Base-by-base conservation (phyloP, 2,329 filamentous ascomycete species). In the Penicillium frequentans region DNA sequence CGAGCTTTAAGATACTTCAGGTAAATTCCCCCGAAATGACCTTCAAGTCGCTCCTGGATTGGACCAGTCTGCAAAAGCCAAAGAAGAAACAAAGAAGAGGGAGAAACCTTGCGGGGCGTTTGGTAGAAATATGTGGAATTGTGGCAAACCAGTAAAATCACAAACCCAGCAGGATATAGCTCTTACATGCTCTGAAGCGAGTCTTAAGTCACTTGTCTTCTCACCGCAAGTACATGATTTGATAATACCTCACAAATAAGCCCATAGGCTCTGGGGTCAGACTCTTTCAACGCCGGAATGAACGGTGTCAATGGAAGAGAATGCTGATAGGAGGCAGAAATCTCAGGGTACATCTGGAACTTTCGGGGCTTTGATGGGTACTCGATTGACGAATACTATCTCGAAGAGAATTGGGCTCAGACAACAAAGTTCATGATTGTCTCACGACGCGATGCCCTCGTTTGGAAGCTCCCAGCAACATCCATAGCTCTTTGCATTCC, bases 401-500 rank as follows among this genome's bases (percentile, higher is more conserved):
- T 63, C 49, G 27, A 61, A 58, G 52, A 27, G 29, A 11, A 14
- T 33, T 55, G 58, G 10, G 51, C 57, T 60, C 55, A 62, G 60
- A 56, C 50, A 21, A 23, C 49, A 49, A 48, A 54, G 49, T 39
- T 56, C 21, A 46, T 42, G n/a, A 39, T 19, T 56, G 62, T 65
- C 54, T 57, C 57, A 64, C 64, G 49, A 54, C 13, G 42, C 33
- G 21, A 51, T 49, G 13, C 29, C 21, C 44, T 52, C 26, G 19
- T 29, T 52, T 46, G 29, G 13, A 31, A 26, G 21, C 48, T 60
- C 48, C 59, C 26, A 59, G 56, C 46, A 64, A 52, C 27, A 56
- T 56, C 46, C 53, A 59, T 64, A 58, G 47, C 33, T 56, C n/a
- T 62, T 53, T 62, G 55, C 59, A 64, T 54, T 49, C 31, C 49